phyloP scores from a whole-genome alignment of 1,284 basidiomycete genomes.

The Quambalaria eucalypti region DNA sequence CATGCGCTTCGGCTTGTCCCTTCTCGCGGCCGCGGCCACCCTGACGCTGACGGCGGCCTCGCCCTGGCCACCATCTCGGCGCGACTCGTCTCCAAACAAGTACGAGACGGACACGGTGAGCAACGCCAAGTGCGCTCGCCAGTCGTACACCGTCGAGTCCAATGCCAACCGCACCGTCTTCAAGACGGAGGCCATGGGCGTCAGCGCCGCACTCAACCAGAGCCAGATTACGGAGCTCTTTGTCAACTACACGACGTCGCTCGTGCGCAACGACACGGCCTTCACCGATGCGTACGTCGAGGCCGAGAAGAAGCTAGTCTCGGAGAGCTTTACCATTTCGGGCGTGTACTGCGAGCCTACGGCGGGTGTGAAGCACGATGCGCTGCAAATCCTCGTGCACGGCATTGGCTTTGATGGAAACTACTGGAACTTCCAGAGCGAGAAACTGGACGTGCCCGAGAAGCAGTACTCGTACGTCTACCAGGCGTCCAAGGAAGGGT shows the following conservation, averaged over 20 bases:
- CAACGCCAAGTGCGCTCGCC: conserved; percentile 8
- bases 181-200: conserved; percentile 1
- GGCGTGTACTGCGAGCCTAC: conserved; percentile 35
- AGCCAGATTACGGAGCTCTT: conserved; percentile 9
- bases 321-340: conserved; percentile 16
- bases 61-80: neutral
- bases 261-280: neutral
- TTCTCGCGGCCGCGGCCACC: no score
- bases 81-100: neutral
- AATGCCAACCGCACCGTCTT: conserved; percentile 6
- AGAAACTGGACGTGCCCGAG: neutral
- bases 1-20: no score
- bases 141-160: conserved; percentile 5
- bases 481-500: neutral
- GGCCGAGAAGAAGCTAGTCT: conserved; percentile 5
- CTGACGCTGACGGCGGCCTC: no score
- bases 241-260: conserved; percentile 10
- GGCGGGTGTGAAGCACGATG: conserved; percentile 18
- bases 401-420: conserved; percentile 17
- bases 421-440: conserved; percentile 12
- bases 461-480: conserved; percentile 5
- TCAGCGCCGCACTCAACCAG: conserved; percentile 3
- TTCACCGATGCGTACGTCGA: conserved; percentile 17
- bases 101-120: conserved; percentile 4
- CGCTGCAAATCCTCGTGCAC: conserved; percentile 36